Conservation (phyloP, 306 rosid genomes). For the Castanospermum australe region DNA sequence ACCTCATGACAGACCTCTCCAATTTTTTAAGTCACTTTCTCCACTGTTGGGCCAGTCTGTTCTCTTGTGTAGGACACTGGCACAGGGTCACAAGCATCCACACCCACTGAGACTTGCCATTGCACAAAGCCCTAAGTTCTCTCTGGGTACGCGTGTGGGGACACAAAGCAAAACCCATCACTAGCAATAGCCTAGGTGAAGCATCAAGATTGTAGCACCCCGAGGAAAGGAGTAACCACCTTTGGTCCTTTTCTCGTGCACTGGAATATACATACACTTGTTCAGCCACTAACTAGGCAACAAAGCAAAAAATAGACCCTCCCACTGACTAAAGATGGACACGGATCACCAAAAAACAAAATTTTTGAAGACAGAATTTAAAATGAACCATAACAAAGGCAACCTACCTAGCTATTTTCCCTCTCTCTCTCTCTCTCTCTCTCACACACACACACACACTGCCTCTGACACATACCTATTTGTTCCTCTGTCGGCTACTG, state of each 20-base stretch:
- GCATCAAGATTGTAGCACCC: neutral
- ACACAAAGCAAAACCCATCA: neutral
- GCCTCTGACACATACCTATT: constrained; percentile 20
- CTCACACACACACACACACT: neutral
- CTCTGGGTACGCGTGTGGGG: neutral
- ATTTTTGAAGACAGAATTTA: neutral
- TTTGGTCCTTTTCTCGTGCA: neutral
- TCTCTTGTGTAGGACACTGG: neutral
- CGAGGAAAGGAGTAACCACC: no score
- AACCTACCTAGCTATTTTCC: neutral
- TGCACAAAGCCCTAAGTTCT: neutral
- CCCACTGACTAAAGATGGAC: no score
- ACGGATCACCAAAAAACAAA: neutral
- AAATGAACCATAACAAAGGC: constrained; percentile 25
- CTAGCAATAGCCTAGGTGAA: neutral
- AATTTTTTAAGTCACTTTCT: constrained; percentile 15
- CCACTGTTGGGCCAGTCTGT: neutral
- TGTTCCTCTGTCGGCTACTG: constrained; percentile 45
- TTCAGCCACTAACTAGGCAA: neutral
- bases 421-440: constrained; percentile 2
- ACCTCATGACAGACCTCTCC: neutral
- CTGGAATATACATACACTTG: neutral
- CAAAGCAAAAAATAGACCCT: neutral
- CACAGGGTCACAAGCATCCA: constrained; percentile 22
- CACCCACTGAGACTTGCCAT: neutral